Evolutionary conservation across 257 asterid genomes (phyloP), one percentile per base, ranked within the genome.

Genomic region (Parsonsia alboflavescens): DNA sequence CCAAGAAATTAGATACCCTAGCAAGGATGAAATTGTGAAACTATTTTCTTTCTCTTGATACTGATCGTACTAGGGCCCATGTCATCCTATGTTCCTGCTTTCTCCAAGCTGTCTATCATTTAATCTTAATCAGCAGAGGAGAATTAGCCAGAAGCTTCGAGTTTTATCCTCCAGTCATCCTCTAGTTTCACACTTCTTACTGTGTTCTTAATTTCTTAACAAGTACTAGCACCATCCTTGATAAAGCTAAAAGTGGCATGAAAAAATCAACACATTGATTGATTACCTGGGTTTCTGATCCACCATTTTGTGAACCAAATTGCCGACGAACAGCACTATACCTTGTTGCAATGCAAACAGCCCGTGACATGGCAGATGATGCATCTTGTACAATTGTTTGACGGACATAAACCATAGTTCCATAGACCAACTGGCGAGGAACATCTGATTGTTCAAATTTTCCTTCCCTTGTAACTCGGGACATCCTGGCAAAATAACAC

Each of bases 291-390:
- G 93, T 90, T 82, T 95, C 99, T 70, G 89, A 92, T 73, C 97
- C 97, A 74, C 97, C 96, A 74, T 95, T 89, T 74, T 83, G 88
- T 28, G 98, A 88, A 73, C 99, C 99, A 76, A 92, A 95, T 78
- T 95, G 99, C 75, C 98, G 86, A 73, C 99, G 97, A 42, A 95
- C 90, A 64, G 96, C 98, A 85, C 99, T 90, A 77, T 95, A 95
- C 83, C 98, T 87, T 26, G 98, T 92, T 63, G 98, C 97, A 83
- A 95, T 91, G 74, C 97, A 92, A 75, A 89, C 97, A 67, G 98
- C 99, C 70, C 83, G 89, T 22, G 99, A 95, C 84, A 95, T 81
- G 76, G 97, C 96, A 89, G 62, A 73, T 42, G 99, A 95, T 73
- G 99, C 99, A 83, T 95, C 99, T 21, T 86, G 73, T 73, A 95